Evolutionary conservation across 2,329 filamentous ascomycete species (phyloP), one percentile per base, ranked within the genome.

Genomic region (Ascomycota sp.): DNA sequence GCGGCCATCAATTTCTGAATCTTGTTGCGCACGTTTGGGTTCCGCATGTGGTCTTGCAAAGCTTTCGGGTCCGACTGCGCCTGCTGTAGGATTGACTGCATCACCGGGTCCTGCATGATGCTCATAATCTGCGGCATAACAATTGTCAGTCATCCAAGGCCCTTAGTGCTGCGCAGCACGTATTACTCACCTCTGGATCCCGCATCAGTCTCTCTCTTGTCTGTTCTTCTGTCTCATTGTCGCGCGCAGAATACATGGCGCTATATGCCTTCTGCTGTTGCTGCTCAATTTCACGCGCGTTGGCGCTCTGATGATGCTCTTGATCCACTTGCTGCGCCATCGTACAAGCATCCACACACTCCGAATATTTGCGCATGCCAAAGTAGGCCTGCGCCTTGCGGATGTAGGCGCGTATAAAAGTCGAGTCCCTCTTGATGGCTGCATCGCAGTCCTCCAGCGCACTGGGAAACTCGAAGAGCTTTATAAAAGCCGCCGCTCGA

Each of bases 301-400:
- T 89, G 48, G 81, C 82, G 35, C 77, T 74, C 32, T 56, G 59
- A 54, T 71, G 60, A 46, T 65, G 52, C 41, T 72, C 69, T 34
- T 64, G 65, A 51, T 98, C 89, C 35, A 91, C 68, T 42, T 72
- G 65, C 7, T 65, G 61, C 1, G 91, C 89, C 48, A 83, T 80
- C 24, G 70, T 70, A 58, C 85, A 93, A 7, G 76, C 78, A 48
- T 98, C 89, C 34, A 95, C 63, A 48, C 80, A 91, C 53, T 85
- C 86, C 53, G 76, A 93, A 64, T 93, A 95, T 55, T 98, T 86
- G 53, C 89, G 81, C 89, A 98, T 98, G 43, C 83, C 83, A 42
- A 89, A 83, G 53, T 86, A 81, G 25, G 83, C 82, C 58, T 95
- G 85, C 0, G 85, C 85, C 64, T 94, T 95, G 50, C 89, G 77